These are phyloP conservation scores for Solanum hybrid DNA, from an alignment of 305 asterid species.

Conservation along the genomic window DNA sequence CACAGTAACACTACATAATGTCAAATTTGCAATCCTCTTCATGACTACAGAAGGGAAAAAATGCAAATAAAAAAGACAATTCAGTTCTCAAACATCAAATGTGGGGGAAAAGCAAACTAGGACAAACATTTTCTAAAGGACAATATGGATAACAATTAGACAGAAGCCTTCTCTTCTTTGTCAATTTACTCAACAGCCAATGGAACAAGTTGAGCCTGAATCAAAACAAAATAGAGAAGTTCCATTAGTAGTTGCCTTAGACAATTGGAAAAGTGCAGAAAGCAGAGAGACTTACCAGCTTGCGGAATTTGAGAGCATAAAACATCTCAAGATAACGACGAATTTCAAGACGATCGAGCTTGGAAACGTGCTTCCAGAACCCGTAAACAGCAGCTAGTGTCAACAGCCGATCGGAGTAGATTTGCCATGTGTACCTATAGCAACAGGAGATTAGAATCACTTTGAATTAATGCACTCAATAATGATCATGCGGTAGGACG, in stretches of 20 bases:
- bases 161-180: constrained; percentile 13
- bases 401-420: constrained; percentile 34
- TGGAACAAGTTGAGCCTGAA: constrained; percentile 39
- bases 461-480: neutral
- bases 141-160: neutral
- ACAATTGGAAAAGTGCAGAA: neutral
- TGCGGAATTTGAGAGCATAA: constrained; percentile 40
- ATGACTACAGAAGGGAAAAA: neutral
- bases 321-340: constrained; percentile 50
- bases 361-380: constrained; percentile 42
- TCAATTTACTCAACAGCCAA: constrained; percentile 28
- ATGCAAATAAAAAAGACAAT: neutral
- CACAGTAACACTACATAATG: neutral
- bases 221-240: neutral
- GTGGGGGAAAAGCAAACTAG: neutral
- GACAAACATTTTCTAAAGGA: neutral
- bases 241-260: neutral
- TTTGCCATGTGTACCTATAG: constrained; percentile 26
- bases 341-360: constrained; percentile 42
- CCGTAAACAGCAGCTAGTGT: constrained; percentile 41
- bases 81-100: neutral
- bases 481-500: neutral
- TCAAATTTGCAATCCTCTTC: neutral
- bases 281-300: constrained; percentile 23
- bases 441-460: neutral